These are phyloP conservation scores for Hemisphaericaspora subhashii DNA, from an alignment of 1,139 yeast genomes.

Conservation along the genomic window DNA sequence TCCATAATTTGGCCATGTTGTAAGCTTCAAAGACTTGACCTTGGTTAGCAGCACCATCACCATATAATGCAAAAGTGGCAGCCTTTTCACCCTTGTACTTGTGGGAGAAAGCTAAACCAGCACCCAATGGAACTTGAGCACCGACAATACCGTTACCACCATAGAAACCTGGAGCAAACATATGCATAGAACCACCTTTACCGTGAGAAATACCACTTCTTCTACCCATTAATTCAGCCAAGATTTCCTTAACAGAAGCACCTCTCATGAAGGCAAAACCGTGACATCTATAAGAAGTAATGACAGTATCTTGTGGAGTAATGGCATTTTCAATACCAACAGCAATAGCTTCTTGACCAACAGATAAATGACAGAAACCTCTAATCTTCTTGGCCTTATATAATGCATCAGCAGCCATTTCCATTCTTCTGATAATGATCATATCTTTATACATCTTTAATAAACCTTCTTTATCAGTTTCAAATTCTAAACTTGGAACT, in stretches of 20 bases:
- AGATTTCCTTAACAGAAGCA: slow-evolving; percentile 81
- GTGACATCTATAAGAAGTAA: slow-evolving; percentile 98
- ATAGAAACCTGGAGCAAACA: slow-evolving; percentile 91
- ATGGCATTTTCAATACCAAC: slow-evolving; percentile 97
- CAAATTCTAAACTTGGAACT: slow-evolving; percentile 65
- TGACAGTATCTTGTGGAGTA: slow-evolving; percentile 77
- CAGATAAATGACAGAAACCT: slow-evolving; percentile 98
- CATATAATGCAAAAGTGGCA: slow-evolving; percentile 87
- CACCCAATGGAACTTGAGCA: slow-evolving; percentile 98
- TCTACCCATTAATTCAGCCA: slow-evolving; percentile 97
- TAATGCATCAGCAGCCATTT: slow-evolving; percentile 97
- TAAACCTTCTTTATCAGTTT: slow-evolving; percentile 76
- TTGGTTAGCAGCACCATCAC: slow-evolving; percentile 99
- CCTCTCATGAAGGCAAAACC: slow-evolving; percentile 98
- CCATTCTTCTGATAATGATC: slow-evolving; percentile 94
- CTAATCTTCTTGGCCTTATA: slow-evolving; percentile 98
- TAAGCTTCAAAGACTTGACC: slow-evolving; percentile 97
- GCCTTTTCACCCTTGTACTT: slow-evolving; percentile 82
- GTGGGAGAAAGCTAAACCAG: slow-evolving; percentile 97
- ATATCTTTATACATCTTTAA: slow-evolving; percentile 96
- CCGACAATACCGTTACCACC: slow-evolving; percentile 99
- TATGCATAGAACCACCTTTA: slow-evolving; percentile 99
- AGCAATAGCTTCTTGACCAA: slow-evolving; percentile 98
- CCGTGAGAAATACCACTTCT: slow-evolving; percentile 94
- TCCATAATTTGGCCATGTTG: slow-evolving; percentile 99